Percentiles rank a stretch among this genome's conserved stretches.
These are phyloP conservation scores for Huiozyma sinensis DNA, from an alignment of 805 yeast genomes.

Conservation along the genomic window DNA sequence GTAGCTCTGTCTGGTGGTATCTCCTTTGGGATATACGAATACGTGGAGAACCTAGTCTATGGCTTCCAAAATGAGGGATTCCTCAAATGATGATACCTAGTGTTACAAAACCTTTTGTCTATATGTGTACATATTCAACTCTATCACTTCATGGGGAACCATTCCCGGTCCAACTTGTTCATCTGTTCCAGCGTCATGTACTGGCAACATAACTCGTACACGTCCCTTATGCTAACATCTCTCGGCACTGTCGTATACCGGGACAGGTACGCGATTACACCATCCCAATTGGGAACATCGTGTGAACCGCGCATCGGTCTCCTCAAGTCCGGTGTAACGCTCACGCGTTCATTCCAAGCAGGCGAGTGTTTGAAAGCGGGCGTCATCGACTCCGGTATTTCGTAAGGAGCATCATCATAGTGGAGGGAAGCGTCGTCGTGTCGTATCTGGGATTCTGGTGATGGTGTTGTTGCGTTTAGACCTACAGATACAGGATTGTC, in stretches of 20 bases:
- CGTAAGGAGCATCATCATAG: too few species aligned
- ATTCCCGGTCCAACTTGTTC: constrained; percentile 15
- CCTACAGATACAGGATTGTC: not conserved
- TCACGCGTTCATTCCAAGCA: not conserved
- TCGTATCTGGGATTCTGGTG: not conserved
- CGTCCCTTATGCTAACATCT: constrained; percentile 10
- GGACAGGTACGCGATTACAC: constrained; percentile 8
- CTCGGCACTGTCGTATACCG: constrained; percentile 8
- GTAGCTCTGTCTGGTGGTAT: constrained; percentile 64
- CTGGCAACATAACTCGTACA: constrained; percentile 19
- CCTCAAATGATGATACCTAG: not conserved
- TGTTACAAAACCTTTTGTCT: not conserved
- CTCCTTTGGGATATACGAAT: constrained; percentile 52
- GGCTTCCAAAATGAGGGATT: constrained; percentile 14
- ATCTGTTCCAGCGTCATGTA: constrained; percentile 20
- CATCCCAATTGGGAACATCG: not conserved
- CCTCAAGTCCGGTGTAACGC: not conserved
- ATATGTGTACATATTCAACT: not conserved
- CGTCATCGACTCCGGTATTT: not conserved
- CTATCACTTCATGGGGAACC: constrained; percentile 3
- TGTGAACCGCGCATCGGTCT: not conserved
- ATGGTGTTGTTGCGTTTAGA: not conserved
- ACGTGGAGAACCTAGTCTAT: constrained; percentile 34
- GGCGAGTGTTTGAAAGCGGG: not conserved
- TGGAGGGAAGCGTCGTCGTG: not conserved